Conservation (phyloP, 2,329 filamentous ascomycete species). For the Neonectria ditissima region DNA sequence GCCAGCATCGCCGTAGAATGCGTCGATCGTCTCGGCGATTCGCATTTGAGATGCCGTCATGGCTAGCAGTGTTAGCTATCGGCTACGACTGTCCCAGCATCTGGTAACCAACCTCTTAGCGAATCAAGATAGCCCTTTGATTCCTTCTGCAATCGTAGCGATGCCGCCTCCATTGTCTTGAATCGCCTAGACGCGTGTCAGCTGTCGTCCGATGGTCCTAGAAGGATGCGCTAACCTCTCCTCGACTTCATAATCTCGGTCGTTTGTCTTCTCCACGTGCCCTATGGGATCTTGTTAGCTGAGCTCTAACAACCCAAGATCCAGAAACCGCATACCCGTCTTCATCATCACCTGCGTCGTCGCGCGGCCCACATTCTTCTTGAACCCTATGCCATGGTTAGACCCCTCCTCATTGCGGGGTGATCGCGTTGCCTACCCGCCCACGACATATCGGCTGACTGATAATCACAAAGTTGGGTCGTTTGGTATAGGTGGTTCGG, state of each 20-base stretch:
- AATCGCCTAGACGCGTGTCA: constrained; percentile 75
- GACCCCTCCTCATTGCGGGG: constrained; percentile 47
- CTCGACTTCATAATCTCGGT: constrained; percentile 98
- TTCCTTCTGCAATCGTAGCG: constrained; percentile 93
- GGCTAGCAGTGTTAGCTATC: constrained; percentile 63
- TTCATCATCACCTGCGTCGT: constrained; percentile 99
- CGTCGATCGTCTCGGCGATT: constrained; percentile 98
- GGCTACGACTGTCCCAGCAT: background rate
- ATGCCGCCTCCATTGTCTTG: constrained; percentile 96
- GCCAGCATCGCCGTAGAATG: constrained; percentile 97
- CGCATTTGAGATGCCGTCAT: constrained; percentile 99
- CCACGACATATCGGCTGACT: constrained; percentile 71
- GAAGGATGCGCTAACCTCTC: constrained; percentile 70
- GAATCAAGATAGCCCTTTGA: constrained; percentile 98
- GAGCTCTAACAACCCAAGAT: no score
- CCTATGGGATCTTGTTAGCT: constrained; percentile 59
- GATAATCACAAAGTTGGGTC: constrained; percentile 20
- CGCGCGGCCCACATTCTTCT: constrained; percentile 98
- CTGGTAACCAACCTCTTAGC: constrained; percentile 73
- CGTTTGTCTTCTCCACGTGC: constrained; percentile 98
- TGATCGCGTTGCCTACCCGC: constrained; percentile 64
- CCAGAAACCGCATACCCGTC: constrained; percentile 70
- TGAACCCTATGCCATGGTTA: constrained; percentile 56
- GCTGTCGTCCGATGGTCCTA: constrained; percentile 20
- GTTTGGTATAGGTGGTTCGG: constrained; percentile 24